Conservation (phyloP, 495 filamentous ascomycete species). For the Chaetomium tenue region DNA sequence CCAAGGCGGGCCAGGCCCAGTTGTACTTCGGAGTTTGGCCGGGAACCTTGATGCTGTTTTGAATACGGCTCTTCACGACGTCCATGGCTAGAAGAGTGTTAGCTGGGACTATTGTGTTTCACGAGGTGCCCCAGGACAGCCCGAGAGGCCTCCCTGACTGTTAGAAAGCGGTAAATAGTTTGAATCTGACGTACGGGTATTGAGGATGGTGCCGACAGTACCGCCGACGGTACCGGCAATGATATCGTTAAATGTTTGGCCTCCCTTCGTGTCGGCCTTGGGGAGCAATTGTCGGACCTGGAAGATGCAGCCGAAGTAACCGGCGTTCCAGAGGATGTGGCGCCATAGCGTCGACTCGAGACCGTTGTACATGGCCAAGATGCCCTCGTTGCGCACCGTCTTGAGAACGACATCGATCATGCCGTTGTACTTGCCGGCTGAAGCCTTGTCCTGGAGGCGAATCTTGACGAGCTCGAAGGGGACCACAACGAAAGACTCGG, state of each 20-base stretch:
- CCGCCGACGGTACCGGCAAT: conserved; percentile 84
- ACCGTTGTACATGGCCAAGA: conserved; percentile 90
- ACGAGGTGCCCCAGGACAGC: not conserved
- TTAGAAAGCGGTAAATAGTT: not conserved
- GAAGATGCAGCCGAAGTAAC: conserved; percentile 98
- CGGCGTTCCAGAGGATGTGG: conserved; percentile 94
- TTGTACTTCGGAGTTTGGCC: conserved; percentile 90
- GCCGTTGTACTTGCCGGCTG: conserved; percentile 90
- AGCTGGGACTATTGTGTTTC: not conserved
- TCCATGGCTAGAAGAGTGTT: conserved; percentile 60
- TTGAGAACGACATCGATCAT: conserved; percentile 83
- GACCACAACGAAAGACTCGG: conserved; percentile 86
- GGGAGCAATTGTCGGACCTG: conserved; percentile 85
- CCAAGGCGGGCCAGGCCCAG: conserved; percentile 89
- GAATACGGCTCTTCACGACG: conserved; percentile 95
- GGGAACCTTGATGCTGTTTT: conserved; percentile 80
- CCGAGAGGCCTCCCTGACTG: not conserved
- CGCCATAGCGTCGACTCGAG: conserved; percentile 96
- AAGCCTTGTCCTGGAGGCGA: conserved; percentile 89
- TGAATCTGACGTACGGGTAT: conserved; percentile 55
- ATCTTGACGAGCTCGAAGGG: conserved; percentile 97
- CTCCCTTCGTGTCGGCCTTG: conserved; percentile 69
- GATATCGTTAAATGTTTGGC: conserved; percentile 81
- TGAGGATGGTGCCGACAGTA: conserved; percentile 87
- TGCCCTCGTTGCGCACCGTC: conserved; percentile 79